These are phyloP conservation scores for Penicillium sp. DNA, from an alignment of 2,329 filamentous ascomycete species.

Conservation along the genomic window DNA sequence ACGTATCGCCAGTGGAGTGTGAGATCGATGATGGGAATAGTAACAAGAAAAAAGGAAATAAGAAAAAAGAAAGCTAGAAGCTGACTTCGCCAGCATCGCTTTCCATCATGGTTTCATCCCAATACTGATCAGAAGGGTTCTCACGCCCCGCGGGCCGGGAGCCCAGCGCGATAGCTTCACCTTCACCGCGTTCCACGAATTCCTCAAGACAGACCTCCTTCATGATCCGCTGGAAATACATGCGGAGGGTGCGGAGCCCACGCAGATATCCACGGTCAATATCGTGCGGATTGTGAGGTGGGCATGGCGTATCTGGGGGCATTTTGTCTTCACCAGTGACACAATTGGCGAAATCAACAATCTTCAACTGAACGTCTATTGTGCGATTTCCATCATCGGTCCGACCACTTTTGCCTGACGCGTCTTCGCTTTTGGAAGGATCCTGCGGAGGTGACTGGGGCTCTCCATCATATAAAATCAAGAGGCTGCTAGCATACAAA, in stretches of 20 bases:
- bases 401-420: constrained; percentile 31
- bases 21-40: background rate
- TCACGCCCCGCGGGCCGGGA: constrained; percentile 34
- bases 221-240: constrained; percentile 85
- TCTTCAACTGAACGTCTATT: constrained; percentile 70
- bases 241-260: constrained; percentile 70
- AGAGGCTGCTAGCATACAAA: constrained; percentile 89
- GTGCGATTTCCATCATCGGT: constrained; percentile 39
- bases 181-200: constrained; percentile 44
- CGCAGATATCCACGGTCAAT: constrained; percentile 87
- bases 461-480: constrained; percentile 94
- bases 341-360: constrained; percentile 98
- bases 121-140: constrained; percentile 33
- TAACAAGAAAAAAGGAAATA: background rate
- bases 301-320: constrained; percentile 61
- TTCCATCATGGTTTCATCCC: constrained; percentile 44
- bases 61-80: constrained; percentile 28
- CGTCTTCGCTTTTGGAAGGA: constrained; percentile 30
- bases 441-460: constrained; percentile 26
- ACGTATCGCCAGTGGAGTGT: constrained; percentile 8
- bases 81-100: constrained; percentile 45
- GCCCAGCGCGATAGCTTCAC: constrained; percentile 39
- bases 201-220: constrained; percentile 61
- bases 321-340: constrained; percentile 76
- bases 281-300: constrained; percentile 73